Evolutionary conservation across 257 asterid species (phyloP), one percentile per base, ranked within the genome.

Genomic region (Linderniella brevidens): DNA sequence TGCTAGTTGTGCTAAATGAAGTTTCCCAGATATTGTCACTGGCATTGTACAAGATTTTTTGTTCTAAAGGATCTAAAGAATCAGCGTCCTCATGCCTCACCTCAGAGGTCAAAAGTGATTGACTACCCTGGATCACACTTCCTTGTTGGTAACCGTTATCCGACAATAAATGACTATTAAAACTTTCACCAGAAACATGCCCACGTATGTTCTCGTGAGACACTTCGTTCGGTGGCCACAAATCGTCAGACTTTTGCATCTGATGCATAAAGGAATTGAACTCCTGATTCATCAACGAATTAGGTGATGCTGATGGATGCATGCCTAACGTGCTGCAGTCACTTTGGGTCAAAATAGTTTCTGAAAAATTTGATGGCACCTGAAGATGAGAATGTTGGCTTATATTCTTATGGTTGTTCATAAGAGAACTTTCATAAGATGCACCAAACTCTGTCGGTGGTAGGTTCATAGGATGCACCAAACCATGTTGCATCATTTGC

Each of bases 31-130:
- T 54, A 43, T 51, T 39, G 9, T 68, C 77, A 54, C 70, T 76
- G 17, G 63, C 50, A 49, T 52, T 65, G 63, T 59, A 73, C 52
- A 77, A 68, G 48, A 77, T 65, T 60, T 73, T 77, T 62, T 65
- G 74, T 60, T 77, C 86, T 58, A 77, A 39, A 13, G 82, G 82
- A 64, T 73, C 86, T 12, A 77, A 63, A 37, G 82, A 56, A 58
- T 64, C 52, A 39, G 47, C 50, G 36, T 50, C 52, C 19, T 45
- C 50, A 20, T 50, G 52, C 54, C 47, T 59, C 18, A 60, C 43
- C 56, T 50, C 46, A 37, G 35, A 35, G 6, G 74, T 42, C 35
- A 42, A 46, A 52, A 52, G 48, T 43, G 46, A 49, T 8, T 50
- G 48, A 52, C 29, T 62, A 42, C 64, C 56, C 49, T 57, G 75